These are phyloP conservation scores for Aspergillus oerlinghausenensis DNA, from an alignment of 2,329 filamentous ascomycete species.

Conservation along the genomic window DNA sequence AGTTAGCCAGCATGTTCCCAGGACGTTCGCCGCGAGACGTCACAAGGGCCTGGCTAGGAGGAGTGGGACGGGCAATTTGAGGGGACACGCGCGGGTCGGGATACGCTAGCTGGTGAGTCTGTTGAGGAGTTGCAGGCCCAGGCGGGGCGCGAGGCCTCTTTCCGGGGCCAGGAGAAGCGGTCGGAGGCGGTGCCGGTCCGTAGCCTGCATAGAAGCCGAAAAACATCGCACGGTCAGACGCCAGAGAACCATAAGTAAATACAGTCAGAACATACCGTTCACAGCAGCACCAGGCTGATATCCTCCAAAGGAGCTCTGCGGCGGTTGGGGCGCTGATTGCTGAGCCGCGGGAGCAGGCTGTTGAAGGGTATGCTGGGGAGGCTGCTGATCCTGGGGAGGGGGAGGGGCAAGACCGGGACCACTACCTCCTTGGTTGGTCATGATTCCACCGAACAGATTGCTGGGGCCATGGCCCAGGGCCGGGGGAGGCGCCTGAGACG, in stretches of 20 bases:
- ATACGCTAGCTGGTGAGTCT: constrained; percentile 82
- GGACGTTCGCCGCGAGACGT: constrained; percentile 41
- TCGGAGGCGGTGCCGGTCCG: constrained; percentile 74
- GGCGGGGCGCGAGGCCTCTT: constrained; percentile 63
- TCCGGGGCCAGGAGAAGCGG: constrained; percentile 78
- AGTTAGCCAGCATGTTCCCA: constrained; percentile 72
- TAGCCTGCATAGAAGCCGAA: constrained; percentile 53
- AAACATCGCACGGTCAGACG: constrained; percentile 49
- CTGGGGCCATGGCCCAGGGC: constrained; percentile 81
- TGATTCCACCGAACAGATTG: constrained; percentile 92
- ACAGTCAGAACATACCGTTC: constrained; percentile 50
- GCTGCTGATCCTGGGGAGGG: constrained; percentile 61
- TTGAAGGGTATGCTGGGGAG: constrained; percentile 55
- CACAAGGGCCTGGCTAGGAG: constrained; percentile 52
- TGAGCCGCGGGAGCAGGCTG: constrained; percentile 55
- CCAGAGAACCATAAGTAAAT: constrained; percentile 17
- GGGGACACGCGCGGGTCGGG: constrained; percentile 78
- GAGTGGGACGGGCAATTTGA: constrained; percentile 78
- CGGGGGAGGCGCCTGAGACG: constrained; percentile 78
- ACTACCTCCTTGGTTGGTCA: constrained; percentile 82
- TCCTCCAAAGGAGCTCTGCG: constrained; percentile 63
- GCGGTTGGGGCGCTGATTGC: constrained; percentile 66
- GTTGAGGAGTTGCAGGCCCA: constrained; percentile 81
- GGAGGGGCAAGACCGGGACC: constrained; percentile 78
- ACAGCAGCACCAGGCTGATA: constrained; percentile 61